Evolutionary conservation across 345 rosid species (phyloP).

Genomic region (Combretum micranthum): DNA sequence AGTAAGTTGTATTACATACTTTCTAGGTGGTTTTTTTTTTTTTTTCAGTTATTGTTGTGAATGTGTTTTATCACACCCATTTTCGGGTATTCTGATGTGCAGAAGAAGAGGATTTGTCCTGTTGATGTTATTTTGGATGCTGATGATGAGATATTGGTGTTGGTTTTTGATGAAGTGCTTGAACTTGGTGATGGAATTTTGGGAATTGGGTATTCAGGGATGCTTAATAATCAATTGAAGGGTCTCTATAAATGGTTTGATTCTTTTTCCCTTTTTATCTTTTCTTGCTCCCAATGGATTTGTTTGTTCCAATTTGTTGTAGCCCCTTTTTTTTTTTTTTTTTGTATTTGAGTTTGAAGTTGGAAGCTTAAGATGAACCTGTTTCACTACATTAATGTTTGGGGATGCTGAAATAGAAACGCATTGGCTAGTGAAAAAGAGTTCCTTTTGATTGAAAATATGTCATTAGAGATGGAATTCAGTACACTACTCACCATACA

Average conservation of each 20-base stretch:
- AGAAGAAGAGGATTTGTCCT: constrained; percentile 16
- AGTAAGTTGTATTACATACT: constrained; percentile 7
- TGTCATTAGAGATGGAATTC: too few species aligned
- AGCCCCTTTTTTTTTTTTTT: neutral
- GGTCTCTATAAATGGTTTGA: constrained; percentile 37
- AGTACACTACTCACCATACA: too few species aligned
- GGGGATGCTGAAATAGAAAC: too few species aligned
- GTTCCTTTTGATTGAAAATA: too few species aligned
- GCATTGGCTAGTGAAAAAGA: too few species aligned
- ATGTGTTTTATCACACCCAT: neutral
- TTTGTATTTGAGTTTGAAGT: neutral
- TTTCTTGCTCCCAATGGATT: neutral
- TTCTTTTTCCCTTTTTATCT: neutral
- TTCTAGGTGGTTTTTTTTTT: neutral
- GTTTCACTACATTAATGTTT: too few species aligned
- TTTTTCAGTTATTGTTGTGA: neutral
- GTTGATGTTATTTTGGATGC: constrained; percentile 18
- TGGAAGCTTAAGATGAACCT: too few species aligned
- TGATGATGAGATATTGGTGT: constrained; percentile 34
- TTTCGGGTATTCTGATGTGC: neutral
- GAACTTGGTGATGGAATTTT: constrained; percentile 24
- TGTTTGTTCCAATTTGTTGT: neutral
- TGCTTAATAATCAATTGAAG: constrained; percentile 30
- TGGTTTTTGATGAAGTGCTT: constrained; percentile 27
- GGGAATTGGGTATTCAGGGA: constrained; percentile 24